Conservation (phyloP, 768 basidiomycete genomes). For the Rubroboletus pulcherrimus region DNA sequence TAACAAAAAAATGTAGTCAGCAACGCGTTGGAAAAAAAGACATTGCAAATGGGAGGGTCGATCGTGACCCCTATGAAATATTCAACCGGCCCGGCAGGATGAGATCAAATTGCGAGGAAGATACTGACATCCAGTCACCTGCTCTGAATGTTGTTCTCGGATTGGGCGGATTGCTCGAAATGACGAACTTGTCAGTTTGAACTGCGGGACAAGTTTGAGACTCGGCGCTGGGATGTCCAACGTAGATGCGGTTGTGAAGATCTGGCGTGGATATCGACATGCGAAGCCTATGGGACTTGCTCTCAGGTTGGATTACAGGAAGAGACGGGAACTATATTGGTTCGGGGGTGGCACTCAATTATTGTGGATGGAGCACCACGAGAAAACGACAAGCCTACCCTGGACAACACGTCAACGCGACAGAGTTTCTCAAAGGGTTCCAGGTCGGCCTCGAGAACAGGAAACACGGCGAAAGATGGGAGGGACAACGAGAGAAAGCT, state of each 20-base stretch:
- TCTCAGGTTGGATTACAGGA: conserved; percentile 22
- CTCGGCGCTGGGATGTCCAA: neutral
- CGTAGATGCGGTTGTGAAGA: conserved; percentile 24
- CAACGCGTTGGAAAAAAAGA: neutral
- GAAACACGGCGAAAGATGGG: conserved; percentile 42
- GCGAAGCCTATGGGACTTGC: conserved; percentile 24
- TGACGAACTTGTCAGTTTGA: conserved; percentile 43
- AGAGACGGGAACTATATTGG: conserved; percentile 17
- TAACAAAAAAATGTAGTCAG: conserved; percentile 26
- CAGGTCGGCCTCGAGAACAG: conserved; percentile 61
- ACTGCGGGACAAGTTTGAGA: neutral
- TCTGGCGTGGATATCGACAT: conserved; percentile 35
- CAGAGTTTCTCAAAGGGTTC: conserved; percentile 57
- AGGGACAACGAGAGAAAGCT: conserved; percentile 51
- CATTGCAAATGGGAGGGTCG: conserved; percentile 6
- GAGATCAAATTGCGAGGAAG: conserved; percentile 21
- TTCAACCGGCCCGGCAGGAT: conserved; percentile 3
- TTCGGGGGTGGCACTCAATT: neutral
- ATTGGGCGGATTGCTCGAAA: conserved; percentile 71
- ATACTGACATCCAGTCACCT: conserved; percentile 75
- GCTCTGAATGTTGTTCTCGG: conserved; percentile 61
- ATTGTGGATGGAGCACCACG: neutral
- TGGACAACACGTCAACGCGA: conserved; percentile 37
- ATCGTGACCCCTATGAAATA: conserved; percentile 16
- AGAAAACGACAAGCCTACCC: conserved; percentile 12